Conservation (phyloP, 495 filamentous ascomycete species). For the Penicillium arizonense region DNA sequence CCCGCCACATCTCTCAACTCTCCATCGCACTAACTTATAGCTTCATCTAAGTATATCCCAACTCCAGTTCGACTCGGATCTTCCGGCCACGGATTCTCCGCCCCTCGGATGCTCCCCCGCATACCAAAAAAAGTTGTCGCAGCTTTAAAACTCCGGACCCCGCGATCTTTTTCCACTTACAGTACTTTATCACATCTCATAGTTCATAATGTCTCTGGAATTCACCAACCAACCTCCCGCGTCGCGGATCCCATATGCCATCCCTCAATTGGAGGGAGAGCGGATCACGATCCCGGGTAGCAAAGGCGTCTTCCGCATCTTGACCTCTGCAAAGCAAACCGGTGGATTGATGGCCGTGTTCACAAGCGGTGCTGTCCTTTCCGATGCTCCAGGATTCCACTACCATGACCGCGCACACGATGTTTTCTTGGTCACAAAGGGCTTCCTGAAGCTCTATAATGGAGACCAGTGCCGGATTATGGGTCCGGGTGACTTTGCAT, state of each 20-base stretch:
- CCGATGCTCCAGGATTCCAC: conserved; percentile 46
- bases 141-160: conserved; percentile 3
- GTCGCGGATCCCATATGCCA: conserved; percentile 35
- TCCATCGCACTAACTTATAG: no score
- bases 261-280: conserved; percentile 43
- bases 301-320: conserved; percentile 42
- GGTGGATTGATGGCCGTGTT: conserved; percentile 46
- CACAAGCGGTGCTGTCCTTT: conserved; percentile 40
- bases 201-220: conserved; percentile 24
- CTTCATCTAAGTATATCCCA: no score
- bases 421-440: conserved; percentile 48
- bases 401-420: conserved; percentile 49
- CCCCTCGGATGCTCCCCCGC: conserved; percentile 15
- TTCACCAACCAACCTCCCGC: conserved; percentile 25
- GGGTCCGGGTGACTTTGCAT: conserved; percentile 48
- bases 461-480: conserved; percentile 43
- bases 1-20: no score
- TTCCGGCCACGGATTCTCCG: conserved; percentile 20
- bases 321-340: conserved; percentile 46
- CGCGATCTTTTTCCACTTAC: background rate
- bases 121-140: conserved; percentile 1
- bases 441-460: conserved; percentile 47
- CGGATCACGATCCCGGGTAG: conserved; percentile 45
- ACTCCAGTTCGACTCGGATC: conserved; percentile 12
- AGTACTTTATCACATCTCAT: background rate